Evolutionary conservation across 306 rosid genomes (phyloP), one percentile per base, ranked within the genome.

Genomic region (Biancaea sappan): DNA sequence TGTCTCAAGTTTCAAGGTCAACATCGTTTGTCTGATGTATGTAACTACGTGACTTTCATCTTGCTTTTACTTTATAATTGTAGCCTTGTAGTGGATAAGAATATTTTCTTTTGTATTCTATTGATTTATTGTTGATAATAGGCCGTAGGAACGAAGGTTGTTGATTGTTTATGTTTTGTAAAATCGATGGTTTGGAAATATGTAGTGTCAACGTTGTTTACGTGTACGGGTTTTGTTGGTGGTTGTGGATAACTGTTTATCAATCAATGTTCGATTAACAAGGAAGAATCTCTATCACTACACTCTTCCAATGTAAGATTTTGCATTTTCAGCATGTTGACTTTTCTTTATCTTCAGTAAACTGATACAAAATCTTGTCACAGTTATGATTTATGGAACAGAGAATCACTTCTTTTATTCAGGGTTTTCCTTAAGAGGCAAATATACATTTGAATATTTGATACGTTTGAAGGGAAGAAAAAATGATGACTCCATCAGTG

Each of bases 1-100:
- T 67, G 73, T 87, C 96, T 31, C 88, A 86, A 13, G 91, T 77
- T 63, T 88, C 96, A 0, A 85, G 93, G 79, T 1, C 86, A 38
- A 74, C 77, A 13, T 84, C 94, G 14, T 31, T 54, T 65, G 95
- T 82, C 40, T 92, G 83, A 71, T 67, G 81, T 41, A 64, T 71
- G 79, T 57, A 67, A 41, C 72, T 60, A 16, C 63, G 32, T 56
- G 53, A 67, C 43, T 60, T 73, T 72, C 76, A 44, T 8, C 64
- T 51, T 18, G 11, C 24, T 41, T 73, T 54, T 26, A 78, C 43
- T 25, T 63, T 50, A 31, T 56, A 72, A 67, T 13, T 62, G 43
- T 77, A 73, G 48, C 59, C 25, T 77, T 57, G 37, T 63, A 43
- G 80, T 44, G 50, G 65, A 62, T 62, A 37, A 48, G 4, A 31